Percentiles rank a stretch among this genome's conserved stretches.
Conservation (phyloP, 352 stramenopile species). For the Phytophthora melonis region DNA sequence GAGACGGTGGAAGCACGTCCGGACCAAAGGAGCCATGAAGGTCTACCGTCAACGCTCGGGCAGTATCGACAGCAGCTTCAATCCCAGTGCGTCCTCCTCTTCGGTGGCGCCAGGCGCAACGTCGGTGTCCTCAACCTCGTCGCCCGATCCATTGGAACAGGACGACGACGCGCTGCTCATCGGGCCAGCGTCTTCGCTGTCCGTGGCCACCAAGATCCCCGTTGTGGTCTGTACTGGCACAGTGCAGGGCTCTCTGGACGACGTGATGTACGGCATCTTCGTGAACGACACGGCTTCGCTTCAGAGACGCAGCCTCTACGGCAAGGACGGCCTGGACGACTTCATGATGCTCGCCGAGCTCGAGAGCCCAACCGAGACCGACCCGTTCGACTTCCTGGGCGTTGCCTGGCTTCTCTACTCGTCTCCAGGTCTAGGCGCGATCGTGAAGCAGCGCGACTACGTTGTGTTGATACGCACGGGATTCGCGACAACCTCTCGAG, state of each 20-base stretch:
- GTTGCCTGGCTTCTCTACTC: conserved; percentile 59
- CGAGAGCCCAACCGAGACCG: conserved; percentile 39
- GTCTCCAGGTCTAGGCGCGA: conserved; percentile 35
- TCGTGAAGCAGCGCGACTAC: conserved; percentile 52
- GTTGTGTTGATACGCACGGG: conserved; percentile 47
- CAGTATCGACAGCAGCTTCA: conserved; percentile 1
- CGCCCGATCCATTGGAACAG: conserved; percentile 14
- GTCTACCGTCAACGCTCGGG: conserved; percentile 49
- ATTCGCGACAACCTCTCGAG: conserved; percentile 43
- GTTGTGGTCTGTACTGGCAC: conserved; percentile 46
- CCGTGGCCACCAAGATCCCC: conserved; percentile 49
- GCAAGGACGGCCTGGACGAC: conserved; percentile 50
- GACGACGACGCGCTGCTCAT: conserved; percentile 41
- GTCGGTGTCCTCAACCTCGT: conserved; percentile 22
- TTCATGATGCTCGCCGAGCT: conserved; percentile 49
- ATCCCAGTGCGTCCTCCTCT: neutral
- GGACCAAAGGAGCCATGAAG: conserved; percentile 40
- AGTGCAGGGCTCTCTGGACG: conserved; percentile 55
- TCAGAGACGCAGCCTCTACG: conserved; percentile 39
- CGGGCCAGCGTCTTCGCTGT: conserved; percentile 51
- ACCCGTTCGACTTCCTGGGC: conserved; percentile 58
- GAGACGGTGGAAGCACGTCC: conserved; percentile 47
- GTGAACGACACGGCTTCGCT: conserved; percentile 53
- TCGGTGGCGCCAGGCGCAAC: neutral
- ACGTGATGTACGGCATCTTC: conserved; percentile 58